Evolutionary conservation across 768 basidiomycete species (phyloP).

Genomic region (Collybiopsis confluens): DNA sequence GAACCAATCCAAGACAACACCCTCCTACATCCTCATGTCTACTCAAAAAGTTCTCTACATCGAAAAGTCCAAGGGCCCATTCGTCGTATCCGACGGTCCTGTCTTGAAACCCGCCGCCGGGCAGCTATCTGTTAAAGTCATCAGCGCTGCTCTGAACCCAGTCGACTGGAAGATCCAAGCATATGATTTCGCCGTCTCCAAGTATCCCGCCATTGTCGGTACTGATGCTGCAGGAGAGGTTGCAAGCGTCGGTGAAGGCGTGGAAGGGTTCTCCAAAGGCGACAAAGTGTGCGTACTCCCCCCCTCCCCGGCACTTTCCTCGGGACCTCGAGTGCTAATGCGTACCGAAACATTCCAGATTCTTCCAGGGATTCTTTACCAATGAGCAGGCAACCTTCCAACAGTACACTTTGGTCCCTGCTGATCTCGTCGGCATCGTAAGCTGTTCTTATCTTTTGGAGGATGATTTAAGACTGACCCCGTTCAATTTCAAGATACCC

Average conservation of each 20-base stretch:
- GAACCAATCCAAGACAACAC: too few species aligned
- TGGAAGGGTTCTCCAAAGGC: conserved; percentile 42
- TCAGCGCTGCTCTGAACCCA: neutral
- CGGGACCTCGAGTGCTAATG: too few species aligned
- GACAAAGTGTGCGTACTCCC: conserved; percentile 43
- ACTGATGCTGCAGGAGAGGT: conserved; percentile 50
- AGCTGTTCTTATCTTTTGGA: conserved; percentile 26
- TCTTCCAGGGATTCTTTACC: conserved; percentile 31
- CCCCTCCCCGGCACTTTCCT: too few species aligned
- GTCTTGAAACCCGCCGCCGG: neutral
- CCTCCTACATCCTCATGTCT: too few species aligned
- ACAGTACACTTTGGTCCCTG: conserved; percentile 37
- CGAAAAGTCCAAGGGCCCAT: neutral
- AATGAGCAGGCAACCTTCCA: conserved; percentile 40
- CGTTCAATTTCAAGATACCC: conserved; percentile 38
- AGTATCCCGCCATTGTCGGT: conserved; percentile 42
- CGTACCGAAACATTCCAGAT: too few species aligned
- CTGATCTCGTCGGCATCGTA: conserved; percentile 37
- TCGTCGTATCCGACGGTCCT: neutral
- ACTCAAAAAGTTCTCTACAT: neutral
- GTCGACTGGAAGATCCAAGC: conserved; percentile 27
- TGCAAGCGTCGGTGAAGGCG: conserved; percentile 46
- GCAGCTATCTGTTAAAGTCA: neutral
- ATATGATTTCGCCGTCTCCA: conserved; percentile 26
- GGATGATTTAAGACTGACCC: conserved; percentile 31